These are phyloP conservation scores for Scytalidium sp. DNA, from an alignment of 2,329 filamentous ascomycete genomes.

Conservation along the genomic window DNA sequence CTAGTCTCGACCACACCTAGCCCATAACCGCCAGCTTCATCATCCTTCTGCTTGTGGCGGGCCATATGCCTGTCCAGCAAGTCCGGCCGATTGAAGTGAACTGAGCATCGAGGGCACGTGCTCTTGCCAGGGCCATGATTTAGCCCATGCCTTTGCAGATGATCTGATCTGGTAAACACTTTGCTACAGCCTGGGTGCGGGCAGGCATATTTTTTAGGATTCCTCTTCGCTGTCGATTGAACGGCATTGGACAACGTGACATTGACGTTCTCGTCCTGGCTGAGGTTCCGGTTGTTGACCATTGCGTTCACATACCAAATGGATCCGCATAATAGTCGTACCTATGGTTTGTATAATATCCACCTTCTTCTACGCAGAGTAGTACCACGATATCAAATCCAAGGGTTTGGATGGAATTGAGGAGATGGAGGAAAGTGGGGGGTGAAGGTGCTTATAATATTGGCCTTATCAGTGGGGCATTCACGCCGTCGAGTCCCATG, in stretches of 20 bases:
- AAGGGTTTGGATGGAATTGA: not conserved
- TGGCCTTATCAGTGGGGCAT: slow-evolving; percentile 3
- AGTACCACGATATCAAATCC: not conserved
- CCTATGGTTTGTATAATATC: not conserved
- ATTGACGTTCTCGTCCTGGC: not conserved
- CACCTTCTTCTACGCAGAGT: not conserved
- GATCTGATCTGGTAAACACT: slow-evolving; percentile 54
- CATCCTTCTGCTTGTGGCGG: slow-evolving; percentile 50
- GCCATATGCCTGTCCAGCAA: slow-evolving; percentile 58
- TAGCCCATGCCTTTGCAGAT: slow-evolving; percentile 54
- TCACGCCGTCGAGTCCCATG: not conserved
- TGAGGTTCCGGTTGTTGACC: not conserved
- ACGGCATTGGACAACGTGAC: not conserved
- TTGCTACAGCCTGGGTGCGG: slow-evolving; percentile 45
- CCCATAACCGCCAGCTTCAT: slow-evolving; percentile 51
- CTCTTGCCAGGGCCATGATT: slow-evolving; percentile 53
- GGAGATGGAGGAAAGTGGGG: slow-evolving; percentile 4
- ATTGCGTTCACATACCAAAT: not conserved
- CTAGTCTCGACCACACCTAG: slow-evolving; percentile 49
- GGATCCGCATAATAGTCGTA: not conserved
- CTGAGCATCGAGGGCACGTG: slow-evolving; percentile 56
- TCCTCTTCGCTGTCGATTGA: slow-evolving; percentile 1
- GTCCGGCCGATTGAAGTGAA: slow-evolving; percentile 60
- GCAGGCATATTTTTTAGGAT: slow-evolving; percentile 33
- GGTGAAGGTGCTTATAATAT: not conserved